Conservation (phyloP, 495 filamentous ascomycete genomes). For the Cercophora samala region DNA sequence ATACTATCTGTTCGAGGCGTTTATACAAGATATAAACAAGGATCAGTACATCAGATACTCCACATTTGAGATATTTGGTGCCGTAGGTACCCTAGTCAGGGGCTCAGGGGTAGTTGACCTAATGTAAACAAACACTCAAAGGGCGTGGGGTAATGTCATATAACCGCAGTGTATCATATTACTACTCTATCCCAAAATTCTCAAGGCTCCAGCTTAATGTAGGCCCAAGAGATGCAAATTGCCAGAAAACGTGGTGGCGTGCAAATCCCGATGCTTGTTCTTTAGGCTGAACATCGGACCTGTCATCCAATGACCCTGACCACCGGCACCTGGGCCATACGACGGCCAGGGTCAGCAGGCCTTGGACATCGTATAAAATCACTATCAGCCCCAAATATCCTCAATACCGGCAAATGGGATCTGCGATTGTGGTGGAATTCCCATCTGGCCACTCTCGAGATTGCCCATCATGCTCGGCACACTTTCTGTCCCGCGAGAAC, state of each 20-base stretch:
- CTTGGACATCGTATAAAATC: slow-evolving; percentile 6
- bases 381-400: slow-evolving; percentile 6
- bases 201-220: neutral
- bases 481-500: neutral
- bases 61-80: neutral
- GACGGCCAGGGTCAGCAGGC: neutral
- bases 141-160: neutral
- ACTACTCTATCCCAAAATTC: neutral
- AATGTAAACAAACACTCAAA: neutral
- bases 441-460: slow-evolving; percentile 2
- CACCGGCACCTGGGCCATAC: neutral
- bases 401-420: slow-evolving; percentile 20
- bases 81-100: neutral
- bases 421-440: neutral
- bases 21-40: neutral
- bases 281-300: slow-evolving; percentile 13
- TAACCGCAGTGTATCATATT: neutral
- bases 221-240: neutral
- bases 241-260: no score
- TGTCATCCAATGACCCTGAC: neutral
- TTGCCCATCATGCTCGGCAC: neutral
- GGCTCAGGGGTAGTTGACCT: neutral
- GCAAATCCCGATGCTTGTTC: neutral
- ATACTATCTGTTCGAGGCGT: neutral
- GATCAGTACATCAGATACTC: neutral